A percentile compares a stretch with the other conserved stretches of the same genome.
Evolutionary conservation across 2,329 filamentous ascomycete species (phyloP).

Genomic region (Corinectria fuckeliana): DNA sequence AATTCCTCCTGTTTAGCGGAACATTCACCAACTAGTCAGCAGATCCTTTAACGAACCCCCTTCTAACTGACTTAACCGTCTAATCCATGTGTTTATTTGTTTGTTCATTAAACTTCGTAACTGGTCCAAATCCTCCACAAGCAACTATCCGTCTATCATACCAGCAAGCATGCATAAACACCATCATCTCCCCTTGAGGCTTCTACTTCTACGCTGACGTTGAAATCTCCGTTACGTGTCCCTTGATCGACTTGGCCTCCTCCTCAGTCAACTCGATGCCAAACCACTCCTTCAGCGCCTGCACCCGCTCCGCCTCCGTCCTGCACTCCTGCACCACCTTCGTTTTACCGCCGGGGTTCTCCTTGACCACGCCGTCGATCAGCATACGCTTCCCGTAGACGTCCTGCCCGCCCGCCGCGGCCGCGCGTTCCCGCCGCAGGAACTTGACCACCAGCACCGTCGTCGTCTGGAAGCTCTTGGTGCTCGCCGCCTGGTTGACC

Average conservation of each 20-base stretch:
- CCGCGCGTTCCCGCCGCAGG: slow-evolving; percentile 51
- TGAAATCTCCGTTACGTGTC: slow-evolving; percentile 54
- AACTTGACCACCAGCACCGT: slow-evolving; percentile 61
- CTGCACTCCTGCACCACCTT: slow-evolving; percentile 53
- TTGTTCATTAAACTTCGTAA: neutral
- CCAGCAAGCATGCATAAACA: neutral
- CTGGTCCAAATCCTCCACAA: too few relatives aligned
- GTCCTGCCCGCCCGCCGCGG: slow-evolving; percentile 50
- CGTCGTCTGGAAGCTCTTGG: slow-evolving; percentile 60
- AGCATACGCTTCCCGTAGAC: slow-evolving; percentile 62
- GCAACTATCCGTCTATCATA: neutral
- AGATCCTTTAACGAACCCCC: too few relatives aligned
- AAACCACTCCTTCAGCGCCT: slow-evolving; percentile 58
- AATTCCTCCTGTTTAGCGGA: too few relatives aligned
- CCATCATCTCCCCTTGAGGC: neutral
- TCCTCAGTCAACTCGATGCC: slow-evolving; percentile 57
- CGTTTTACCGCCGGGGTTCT: slow-evolving; percentile 57
- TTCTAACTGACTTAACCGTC: too few relatives aligned
- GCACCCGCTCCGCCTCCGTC: slow-evolving; percentile 61
- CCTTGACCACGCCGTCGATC: slow-evolving; percentile 58
- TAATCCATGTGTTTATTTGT: neutral
- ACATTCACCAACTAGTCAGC: too few relatives aligned
- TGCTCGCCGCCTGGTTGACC: slow-evolving; percentile 64
- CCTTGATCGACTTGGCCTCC: slow-evolving; percentile 58
- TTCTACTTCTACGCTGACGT: slow-evolving; percentile 22